Base-by-base conservation (phyloP, 768 basidiomycete species). In the Mycena capillaripes region DNA sequence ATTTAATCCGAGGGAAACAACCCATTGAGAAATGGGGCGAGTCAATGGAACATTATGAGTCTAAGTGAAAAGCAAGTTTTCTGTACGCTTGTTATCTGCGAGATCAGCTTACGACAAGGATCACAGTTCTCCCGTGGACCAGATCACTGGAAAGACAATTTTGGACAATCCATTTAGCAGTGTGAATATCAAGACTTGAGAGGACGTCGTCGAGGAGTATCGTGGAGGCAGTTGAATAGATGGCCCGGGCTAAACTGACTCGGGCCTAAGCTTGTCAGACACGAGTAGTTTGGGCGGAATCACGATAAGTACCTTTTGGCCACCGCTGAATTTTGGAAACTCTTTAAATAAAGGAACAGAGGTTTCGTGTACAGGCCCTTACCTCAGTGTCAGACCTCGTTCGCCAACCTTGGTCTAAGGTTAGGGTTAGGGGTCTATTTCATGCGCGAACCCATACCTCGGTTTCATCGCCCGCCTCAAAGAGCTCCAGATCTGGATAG, bases 151-250 rank as follows among this genome's bases (percentile, higher is more conserved):
- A 74, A 69, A 89, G 82, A 68, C 87, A 84, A 56, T 88, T 82
- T 19, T 87, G 83, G 34, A 88, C 83, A 66, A 90, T 87, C 81
- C 81, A 88, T 61, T 86, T 83, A 11, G 86, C 82, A 3, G 89
- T 90, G 69, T 88, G 84, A 10, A 88, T 86, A 76, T 89, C 89
- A 29, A 89, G 78, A 1, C 87, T 86, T 19, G 86, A 84, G 29
- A 89, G 80, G 12, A 90, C 85, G 72, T 92, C 90, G 72, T 91
- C 91, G 29, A 91, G 81, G 9, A 92, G 80, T 9, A 92, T 74
- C n/a, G 86, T 86, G 19, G 85, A 77, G 0, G 90, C 88, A 27
- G 80, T 78, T 6, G 88, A 89, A 78, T 92, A 92, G 2, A 91
- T 81, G 0, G 90, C 90, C 9, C 90, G 83, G 4, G 91, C 91